Percentiles rank a stretch among this genome's conserved stretches.
Conservation (phyloP, 1,284 basidiomycete species). For the Termitomyces sp. region DNA sequence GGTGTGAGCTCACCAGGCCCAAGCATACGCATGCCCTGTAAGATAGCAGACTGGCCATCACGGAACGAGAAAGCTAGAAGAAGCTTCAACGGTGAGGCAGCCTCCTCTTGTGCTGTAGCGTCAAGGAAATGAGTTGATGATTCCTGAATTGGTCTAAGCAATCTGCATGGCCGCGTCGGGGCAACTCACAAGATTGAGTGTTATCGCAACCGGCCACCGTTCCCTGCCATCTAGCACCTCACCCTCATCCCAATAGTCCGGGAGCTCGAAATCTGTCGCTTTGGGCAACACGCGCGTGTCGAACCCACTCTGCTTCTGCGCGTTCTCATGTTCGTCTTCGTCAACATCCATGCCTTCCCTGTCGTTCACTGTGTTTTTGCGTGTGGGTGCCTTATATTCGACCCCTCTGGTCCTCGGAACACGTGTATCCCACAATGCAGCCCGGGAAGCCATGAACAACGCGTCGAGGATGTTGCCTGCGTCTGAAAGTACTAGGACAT, state of each 20-base stretch:
- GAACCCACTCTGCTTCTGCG: slow-evolving; percentile 42
- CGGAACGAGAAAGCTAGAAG: slow-evolving; percentile 60
- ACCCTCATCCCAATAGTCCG: slow-evolving; percentile 82
- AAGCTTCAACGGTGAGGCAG: slow-evolving; percentile 50
- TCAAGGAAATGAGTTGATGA: slow-evolving; percentile 62
- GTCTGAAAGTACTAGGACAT: slow-evolving; percentile 65
- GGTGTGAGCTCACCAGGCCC: slow-evolving; percentile 52
- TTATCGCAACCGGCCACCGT: slow-evolving; percentile 69
- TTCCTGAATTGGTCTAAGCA: slow-evolving; percentile 30
- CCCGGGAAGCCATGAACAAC: slow-evolving; percentile 69
- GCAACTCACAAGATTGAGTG: slow-evolving; percentile 62
- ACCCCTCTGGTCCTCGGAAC: slow-evolving; percentile 67
- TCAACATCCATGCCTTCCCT: slow-evolving; percentile 52
- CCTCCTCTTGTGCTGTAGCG: slow-evolving; percentile 62
- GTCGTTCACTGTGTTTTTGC: slow-evolving; percentile 23
- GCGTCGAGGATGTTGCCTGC: slow-evolving; percentile 71
- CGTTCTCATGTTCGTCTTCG: slow-evolving; percentile 19
- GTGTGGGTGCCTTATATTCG: slow-evolving; percentile 45
- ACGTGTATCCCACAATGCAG: slow-evolving; percentile 74
- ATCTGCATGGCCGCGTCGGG: slow-evolving; percentile 2
- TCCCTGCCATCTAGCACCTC: slow-evolving; percentile 54
- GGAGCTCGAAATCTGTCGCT: slow-evolving; percentile 74
- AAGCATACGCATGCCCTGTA: slow-evolving; percentile 60
- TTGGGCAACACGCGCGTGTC: slow-evolving; percentile 45
- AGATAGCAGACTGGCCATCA: slow-evolving; percentile 25